Conservation (phyloP, 192 early-diverging fungal genomes). For the Backusella circina region DNA sequence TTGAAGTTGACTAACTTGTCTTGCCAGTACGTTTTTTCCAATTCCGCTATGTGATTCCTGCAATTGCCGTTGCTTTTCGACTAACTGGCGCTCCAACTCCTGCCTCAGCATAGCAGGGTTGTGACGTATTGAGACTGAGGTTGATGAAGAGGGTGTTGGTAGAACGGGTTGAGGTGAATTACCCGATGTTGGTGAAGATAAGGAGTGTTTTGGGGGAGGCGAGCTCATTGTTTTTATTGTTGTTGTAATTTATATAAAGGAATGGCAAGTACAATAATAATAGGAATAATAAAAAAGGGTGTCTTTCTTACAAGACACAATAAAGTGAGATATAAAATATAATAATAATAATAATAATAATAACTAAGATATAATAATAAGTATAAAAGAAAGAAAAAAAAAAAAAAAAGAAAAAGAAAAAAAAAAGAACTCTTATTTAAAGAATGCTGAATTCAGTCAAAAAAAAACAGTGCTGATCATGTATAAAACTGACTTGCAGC, state of each 20-base stretch:
- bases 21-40: slow-evolving; percentile 22
- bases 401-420: neutral
- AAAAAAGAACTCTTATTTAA: neutral
- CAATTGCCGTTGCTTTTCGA: slow-evolving; percentile 20
- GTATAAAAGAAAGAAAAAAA: neutral
- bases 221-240: neutral
- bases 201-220: slow-evolving; percentile 28
- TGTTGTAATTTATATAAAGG: neutral
- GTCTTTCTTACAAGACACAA: neutral
- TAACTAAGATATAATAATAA: neutral
- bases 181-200: slow-evolving; percentile 20
- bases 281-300: neutral
- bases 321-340: neutral
- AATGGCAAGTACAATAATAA: neutral
- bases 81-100: slow-evolving; percentile 25
- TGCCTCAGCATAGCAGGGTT: neutral
- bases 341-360: neutral
- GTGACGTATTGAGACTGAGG: slow-evolving; percentile 5
- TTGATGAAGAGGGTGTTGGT: slow-evolving; percentile 25
- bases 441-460: neutral
- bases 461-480: neutral
- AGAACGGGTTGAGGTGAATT: slow-evolving; percentile 9
- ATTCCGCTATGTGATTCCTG: slow-evolving; percentile 19
- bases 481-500: neutral
- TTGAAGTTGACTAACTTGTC: slow-evolving; percentile 16